Conservation (phyloP, 78 protist species). For the Dictyostelium purpureum region DNA sequence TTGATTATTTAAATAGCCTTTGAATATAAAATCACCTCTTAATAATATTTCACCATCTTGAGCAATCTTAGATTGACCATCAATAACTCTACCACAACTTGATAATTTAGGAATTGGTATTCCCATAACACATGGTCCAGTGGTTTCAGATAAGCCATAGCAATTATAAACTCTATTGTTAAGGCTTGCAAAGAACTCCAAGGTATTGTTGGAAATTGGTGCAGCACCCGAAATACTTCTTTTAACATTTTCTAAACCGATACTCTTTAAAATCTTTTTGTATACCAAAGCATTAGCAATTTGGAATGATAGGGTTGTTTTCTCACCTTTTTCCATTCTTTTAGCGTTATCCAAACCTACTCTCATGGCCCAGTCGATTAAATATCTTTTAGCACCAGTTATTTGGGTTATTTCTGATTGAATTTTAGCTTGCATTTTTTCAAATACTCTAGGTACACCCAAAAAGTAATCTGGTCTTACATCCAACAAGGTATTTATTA, state of each 20-base stretch:
- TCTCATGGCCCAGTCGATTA: conserved; percentile 74
- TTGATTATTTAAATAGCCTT: conserved; percentile 19
- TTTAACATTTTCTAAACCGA: conserved; percentile 81
- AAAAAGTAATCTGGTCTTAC: conserved; percentile 85
- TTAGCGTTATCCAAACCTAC: conserved; percentile 49
- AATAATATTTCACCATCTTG: conserved; percentile 67
- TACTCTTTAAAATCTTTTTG: conserved; percentile 48
- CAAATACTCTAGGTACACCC: conserved; percentile 95
- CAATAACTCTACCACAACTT: too few species aligned
- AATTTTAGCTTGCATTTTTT: conserved; percentile 85
- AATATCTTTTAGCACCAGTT: conserved; percentile 52
- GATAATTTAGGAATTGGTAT: conserved; percentile 10
- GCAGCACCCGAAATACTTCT: conserved; percentile 85
- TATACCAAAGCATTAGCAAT: conserved; percentile 77
- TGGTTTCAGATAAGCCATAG: conserved; percentile 87
- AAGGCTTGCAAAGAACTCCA: conserved; percentile 77
- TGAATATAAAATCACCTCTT: conserved; percentile 73
- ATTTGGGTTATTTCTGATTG: background rate
- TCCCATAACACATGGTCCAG: conserved; percentile 71
- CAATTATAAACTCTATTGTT: conserved; percentile 80
- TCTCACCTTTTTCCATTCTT: conserved; percentile 12
- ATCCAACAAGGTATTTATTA: conserved; percentile 64
- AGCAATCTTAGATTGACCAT: background rate
- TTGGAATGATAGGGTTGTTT: conserved; percentile 44
- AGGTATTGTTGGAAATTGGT: conserved; percentile 79